Evolutionary conservation across 2,329 filamentous ascomycete species (phyloP).

Genomic region (Periconia macrospinosa): DNA sequence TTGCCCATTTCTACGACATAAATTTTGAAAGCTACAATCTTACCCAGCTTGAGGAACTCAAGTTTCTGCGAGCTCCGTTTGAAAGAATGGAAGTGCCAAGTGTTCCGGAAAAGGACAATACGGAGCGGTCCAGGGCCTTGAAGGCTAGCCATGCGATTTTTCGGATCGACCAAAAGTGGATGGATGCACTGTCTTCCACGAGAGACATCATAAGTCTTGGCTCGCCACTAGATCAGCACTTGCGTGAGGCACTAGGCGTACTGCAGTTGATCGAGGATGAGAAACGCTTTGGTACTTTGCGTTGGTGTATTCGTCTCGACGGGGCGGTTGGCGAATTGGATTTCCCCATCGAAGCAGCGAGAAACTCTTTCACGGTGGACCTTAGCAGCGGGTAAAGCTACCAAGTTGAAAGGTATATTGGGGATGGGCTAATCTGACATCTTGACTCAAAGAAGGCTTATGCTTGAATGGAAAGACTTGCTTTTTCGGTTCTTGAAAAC

Average conservation of each 20-base stretch:
- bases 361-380: constrained; percentile 10
- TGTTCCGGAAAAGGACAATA: background rate
- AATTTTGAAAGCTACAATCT: too few relatives aligned
- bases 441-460: constrained; percentile 2
- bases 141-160: constrained; percentile 22
- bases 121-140: constrained; percentile 17
- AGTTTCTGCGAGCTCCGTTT: constrained; percentile 19
- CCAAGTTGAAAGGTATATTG: background rate
- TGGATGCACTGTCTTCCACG: background rate
- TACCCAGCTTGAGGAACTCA: too few relatives aligned
- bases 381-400: background rate
- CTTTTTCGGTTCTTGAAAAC: constrained; percentile 26
- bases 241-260: background rate
- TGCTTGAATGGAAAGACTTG: constrained; percentile 27
- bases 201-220: background rate
- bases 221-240: too few relatives aligned
- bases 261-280: background rate
- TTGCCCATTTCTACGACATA: constrained; percentile 23
- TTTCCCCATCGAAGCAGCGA: constrained; percentile 12
- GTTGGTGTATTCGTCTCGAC: constrained; percentile 32
- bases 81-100: constrained; percentile 4
- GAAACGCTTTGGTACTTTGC: constrained; percentile 13
- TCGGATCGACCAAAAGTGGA: constrained; percentile 23
- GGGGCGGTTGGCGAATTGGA: constrained; percentile 28
- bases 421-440: background rate